Evolutionary conservation across 164 flowering plant species (phyloP).

Genomic region (Brasenia schreberi): DNA sequence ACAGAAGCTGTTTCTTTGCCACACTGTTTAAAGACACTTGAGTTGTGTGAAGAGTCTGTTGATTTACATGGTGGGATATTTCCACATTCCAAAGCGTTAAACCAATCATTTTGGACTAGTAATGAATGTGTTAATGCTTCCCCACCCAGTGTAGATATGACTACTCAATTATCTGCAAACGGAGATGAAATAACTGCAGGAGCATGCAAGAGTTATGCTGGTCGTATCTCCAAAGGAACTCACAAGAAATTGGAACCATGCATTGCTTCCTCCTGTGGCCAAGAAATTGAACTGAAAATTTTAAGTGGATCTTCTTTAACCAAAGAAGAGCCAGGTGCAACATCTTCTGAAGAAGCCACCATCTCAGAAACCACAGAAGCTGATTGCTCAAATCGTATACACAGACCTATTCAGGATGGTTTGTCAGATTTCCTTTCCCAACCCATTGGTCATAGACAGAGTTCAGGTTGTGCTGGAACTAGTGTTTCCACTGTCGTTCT

Average conservation of each 20-base stretch:
- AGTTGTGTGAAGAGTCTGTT: constrained; percentile 8
- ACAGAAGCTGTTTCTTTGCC: constrained; percentile 13
- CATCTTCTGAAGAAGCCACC: background rate
- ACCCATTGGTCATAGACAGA: background rate
- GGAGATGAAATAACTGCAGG: background rate
- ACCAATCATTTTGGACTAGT: constrained; percentile 3
- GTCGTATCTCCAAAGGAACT: constrained; percentile 5
- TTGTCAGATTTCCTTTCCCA: background rate
- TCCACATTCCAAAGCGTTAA: constrained; percentile 6
- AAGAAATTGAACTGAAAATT: constrained; percentile 4
- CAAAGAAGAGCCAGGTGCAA: constrained; percentile 6
- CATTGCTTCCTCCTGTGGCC: constrained; percentile 1
- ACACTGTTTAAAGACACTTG: constrained; percentile 6
- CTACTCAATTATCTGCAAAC: background rate
- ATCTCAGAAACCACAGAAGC: background rate
- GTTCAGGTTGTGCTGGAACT: background rate
- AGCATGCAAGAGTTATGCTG: constrained; percentile 5
- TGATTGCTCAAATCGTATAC: background rate
- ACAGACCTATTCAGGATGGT: background rate
- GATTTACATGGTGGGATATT: constrained; percentile 5
- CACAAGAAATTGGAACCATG: constrained; percentile 5
- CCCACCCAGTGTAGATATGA: background rate
- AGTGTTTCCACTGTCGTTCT: constrained; percentile 1
- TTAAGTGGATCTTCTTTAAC: constrained; percentile 3
- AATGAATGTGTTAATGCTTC: constrained; percentile 8